A percentile compares a stretch with the other conserved stretches of the same genome.
phyloP scores from a whole-genome alignment of 305 asterid genomes.

The Fraxinus velutina region DNA sequence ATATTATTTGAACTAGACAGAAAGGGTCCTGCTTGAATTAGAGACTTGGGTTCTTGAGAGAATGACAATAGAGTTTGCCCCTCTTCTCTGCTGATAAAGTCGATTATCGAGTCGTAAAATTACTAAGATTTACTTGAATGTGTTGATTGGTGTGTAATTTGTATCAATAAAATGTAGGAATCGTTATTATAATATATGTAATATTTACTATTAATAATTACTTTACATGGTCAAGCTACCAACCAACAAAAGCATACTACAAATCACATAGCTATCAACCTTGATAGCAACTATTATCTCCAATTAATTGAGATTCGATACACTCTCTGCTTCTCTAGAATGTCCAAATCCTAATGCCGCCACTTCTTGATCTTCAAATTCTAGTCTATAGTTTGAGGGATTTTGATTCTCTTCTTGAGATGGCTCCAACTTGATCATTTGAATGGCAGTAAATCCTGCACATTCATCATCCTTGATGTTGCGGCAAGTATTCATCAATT shows the following conservation, averaged over 20 bases:
- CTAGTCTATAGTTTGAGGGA: slow-evolving; percentile 24
- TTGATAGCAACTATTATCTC: neutral
- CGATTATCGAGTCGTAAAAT: neutral
- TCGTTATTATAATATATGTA: neutral
- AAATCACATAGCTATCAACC: neutral
- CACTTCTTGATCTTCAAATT: slow-evolving; percentile 24
- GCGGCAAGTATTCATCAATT: slow-evolving; percentile 17
- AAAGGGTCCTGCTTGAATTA: neutral
- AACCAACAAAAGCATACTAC: slow-evolving; percentile 7
- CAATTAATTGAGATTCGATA: slow-evolving; percentile 32
- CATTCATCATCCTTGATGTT: slow-evolving; percentile 24
- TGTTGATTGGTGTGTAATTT: neutral
- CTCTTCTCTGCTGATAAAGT: neutral
- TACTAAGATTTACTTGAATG: neutral
- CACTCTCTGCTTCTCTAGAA: slow-evolving; percentile 19
- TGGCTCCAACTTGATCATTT: slow-evolving; percentile 34
- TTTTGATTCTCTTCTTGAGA: slow-evolving; percentile 30
- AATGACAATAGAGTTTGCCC: neutral
- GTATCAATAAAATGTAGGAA: neutral
- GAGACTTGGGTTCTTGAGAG: neutral
- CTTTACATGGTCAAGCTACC: slow-evolving; percentile 21
- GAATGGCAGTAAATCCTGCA: slow-evolving; percentile 14
- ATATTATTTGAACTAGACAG: neutral
- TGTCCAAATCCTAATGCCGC: slow-evolving; percentile 31
- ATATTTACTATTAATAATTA: slow-evolving; percentile 25